phyloP scores from a whole-genome alignment of 169 alveolate species.

The Ichthyophthirius multifiliis region DNA sequence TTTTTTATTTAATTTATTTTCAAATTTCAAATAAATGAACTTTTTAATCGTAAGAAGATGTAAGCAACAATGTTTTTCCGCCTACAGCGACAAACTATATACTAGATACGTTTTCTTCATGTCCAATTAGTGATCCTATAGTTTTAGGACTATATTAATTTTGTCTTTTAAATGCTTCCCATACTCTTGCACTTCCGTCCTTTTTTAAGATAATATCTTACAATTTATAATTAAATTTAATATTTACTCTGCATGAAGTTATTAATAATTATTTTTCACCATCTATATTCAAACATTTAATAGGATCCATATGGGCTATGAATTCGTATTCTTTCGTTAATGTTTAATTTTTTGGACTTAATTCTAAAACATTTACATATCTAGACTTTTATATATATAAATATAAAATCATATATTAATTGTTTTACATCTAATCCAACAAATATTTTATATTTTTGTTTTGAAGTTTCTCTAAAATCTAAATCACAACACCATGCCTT shows the following conservation, averaged over 20 bases:
- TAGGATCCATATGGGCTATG: conserved; percentile 30
- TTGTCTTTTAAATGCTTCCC: not conserved
- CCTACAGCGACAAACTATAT: not conserved
- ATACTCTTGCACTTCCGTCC: conserved; percentile 5
- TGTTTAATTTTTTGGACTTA: conserved; percentile 11
- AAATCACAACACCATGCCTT: conserved; percentile 27
- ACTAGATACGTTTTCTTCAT: not conserved
- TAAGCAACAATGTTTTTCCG: not conserved
- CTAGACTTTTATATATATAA: not conserved
- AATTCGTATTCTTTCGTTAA: not conserved
- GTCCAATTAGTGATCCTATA: not conserved
- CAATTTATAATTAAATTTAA: not conserved
- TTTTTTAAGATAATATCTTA: not conserved
- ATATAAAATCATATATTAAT: not conserved
- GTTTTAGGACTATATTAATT: not conserved
- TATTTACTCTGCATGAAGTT: conserved; percentile 2
- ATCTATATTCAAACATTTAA: conserved; percentile 7
- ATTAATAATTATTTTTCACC: not conserved
- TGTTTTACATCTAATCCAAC: conserved; percentile 19
- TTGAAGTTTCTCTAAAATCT: conserved; percentile 13
- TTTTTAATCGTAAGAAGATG: not conserved
- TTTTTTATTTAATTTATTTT: no score
- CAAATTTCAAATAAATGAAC: not conserved
- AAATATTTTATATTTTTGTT: conserved; percentile 18
- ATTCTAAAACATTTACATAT: conserved; percentile 12